A percentile compares a stretch with the other conserved stretches of the same genome.
Evolutionary conservation across 352 stramenopile species (phyloP).

Genomic region (Elongisporangium prolatum): DNA sequence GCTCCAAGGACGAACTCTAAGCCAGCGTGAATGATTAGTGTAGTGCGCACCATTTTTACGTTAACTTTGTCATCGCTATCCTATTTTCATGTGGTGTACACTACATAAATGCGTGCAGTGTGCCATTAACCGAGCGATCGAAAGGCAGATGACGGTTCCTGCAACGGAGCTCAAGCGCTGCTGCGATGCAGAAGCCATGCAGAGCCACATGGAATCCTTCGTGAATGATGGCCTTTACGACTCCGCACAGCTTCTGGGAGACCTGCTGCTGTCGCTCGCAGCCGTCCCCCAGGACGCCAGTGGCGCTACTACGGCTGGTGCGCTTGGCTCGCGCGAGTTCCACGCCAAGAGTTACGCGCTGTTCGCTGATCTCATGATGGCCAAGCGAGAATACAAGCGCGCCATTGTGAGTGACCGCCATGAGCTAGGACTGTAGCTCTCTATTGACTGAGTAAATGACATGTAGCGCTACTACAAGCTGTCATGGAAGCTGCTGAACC

Average conservation of each 20-base stretch:
- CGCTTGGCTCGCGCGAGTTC: constrained; percentile 30
- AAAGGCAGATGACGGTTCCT: background rate
- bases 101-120: no score
- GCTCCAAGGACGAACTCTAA: constrained; percentile 26
- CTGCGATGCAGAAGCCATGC: constrained; percentile 49
- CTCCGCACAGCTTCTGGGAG: constrained; percentile 62
- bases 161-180: background rate
- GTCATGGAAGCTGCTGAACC: constrained; percentile 29
- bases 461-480: constrained; percentile 45
- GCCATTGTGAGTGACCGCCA: constrained; percentile 45
- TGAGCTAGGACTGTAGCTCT: background rate
- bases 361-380: constrained; percentile 65
- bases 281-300: constrained; percentile 18
- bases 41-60: background rate
- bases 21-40: constrained; percentile 1
- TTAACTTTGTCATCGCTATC: background rate
- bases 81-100: no score
- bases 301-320: background rate
- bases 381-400: constrained; percentile 62
- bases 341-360: constrained; percentile 51
- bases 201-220: constrained; percentile 55
- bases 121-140: no score
- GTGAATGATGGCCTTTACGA: constrained; percentile 36
- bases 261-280: constrained; percentile 51
- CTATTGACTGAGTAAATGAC: background rate